Evolutionary conservation across 306 rosid genomes (phyloP).

Genomic region (Begonia masoniana): DNA sequence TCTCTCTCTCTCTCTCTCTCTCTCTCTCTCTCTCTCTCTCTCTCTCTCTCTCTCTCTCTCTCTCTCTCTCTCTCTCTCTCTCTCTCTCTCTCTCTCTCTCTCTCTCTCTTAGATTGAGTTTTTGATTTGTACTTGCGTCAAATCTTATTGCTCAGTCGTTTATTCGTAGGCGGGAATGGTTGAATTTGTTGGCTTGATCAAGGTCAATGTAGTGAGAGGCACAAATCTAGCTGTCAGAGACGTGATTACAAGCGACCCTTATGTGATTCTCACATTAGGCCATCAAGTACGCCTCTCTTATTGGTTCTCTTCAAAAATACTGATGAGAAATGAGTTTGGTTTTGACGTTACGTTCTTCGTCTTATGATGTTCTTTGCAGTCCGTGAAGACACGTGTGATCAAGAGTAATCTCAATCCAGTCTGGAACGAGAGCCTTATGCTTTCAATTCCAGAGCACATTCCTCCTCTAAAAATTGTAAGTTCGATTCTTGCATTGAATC

Average conservation of each 20-base stretch:
- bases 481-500: background rate
- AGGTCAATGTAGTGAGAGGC: slow-evolving; percentile 87
- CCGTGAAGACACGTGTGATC: slow-evolving; percentile 80
- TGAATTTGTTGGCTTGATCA: slow-evolving; percentile 86
- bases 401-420: slow-evolving; percentile 84
- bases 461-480: slow-evolving; percentile 94
- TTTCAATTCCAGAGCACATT: slow-evolving; percentile 75
- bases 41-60: no score
- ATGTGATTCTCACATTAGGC: slow-evolving; percentile 80
- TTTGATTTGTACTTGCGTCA: slow-evolving; percentile 11
- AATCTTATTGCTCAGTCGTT: slow-evolving; percentile 22
- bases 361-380: slow-evolving; percentile 34
- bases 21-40: no score
- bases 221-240: slow-evolving; percentile 76
- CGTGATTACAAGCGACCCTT: slow-evolving; percentile 81
- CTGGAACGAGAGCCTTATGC: slow-evolving; percentile 90
- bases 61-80: no score
- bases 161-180: slow-evolving; percentile 89
- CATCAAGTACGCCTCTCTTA: slow-evolving; percentile 64
- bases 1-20: no score
- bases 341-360: no score
- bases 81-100: no score
- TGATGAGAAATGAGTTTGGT: no score
- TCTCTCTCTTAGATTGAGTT: no score
- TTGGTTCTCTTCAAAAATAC: background rate